Evolutionary conservation across 2,329 filamentous ascomycete genomes (phyloP).

Genomic region (Neopestalotiopsis clavispora): DNA sequence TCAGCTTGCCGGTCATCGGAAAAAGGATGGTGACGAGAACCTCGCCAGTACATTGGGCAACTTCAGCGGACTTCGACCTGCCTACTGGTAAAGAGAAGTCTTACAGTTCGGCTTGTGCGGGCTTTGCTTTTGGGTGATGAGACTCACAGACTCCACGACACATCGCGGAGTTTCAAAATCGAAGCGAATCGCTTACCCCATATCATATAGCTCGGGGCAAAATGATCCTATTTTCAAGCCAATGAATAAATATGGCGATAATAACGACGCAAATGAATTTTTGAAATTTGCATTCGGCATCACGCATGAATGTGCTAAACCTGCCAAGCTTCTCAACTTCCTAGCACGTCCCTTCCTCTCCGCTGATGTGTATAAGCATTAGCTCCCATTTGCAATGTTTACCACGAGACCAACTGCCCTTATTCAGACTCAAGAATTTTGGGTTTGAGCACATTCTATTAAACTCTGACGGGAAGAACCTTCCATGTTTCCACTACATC

Average conservation of each 20-base stretch:
- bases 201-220: not conserved
- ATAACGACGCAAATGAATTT: not conserved
- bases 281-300: not conserved
- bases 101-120: too few relatives aligned
- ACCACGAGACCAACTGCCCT: not conserved
- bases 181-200: not conserved
- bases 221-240: not conserved
- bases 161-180: too few relatives aligned
- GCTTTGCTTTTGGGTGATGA: too few relatives aligned
- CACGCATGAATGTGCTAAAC: not conserved
- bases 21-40: constrained; percentile 15
- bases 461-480: not conserved
- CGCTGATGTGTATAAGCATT: too few relatives aligned
- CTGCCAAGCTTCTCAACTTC: not conserved
- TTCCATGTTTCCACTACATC: not conserved
- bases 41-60: constrained; percentile 38
- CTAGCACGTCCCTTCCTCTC: not conserved
- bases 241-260: not conserved
- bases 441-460: not conserved
- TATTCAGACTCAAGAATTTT: not conserved
- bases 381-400: too few relatives aligned
- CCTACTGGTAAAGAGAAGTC: constrained; percentile 53
- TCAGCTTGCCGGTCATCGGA: constrained; percentile 18
- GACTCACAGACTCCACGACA: too few relatives aligned
- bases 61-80: constrained; percentile 60